These are phyloP conservation scores for Gossypioides kirkii DNA, from an alignment of 345 rosid genomes.

Conservation along the genomic window DNA sequence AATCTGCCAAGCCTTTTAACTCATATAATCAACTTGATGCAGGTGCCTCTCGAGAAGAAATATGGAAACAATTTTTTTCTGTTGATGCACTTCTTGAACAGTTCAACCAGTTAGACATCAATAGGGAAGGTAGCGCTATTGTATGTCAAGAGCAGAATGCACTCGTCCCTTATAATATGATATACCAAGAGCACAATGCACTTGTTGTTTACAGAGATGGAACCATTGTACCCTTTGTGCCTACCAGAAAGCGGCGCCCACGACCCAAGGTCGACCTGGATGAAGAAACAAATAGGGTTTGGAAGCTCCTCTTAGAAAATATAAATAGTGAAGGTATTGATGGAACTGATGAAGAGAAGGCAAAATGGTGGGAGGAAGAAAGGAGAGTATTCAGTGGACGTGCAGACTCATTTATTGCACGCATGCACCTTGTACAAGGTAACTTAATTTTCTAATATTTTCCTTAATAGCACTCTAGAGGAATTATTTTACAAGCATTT, in stretches of 20 bases:
- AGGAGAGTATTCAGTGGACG: conserved; percentile 72
- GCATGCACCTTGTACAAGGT: conserved; percentile 99
- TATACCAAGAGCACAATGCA: conserved; percentile 38
- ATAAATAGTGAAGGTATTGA: conserved; percentile 66
- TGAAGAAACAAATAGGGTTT: conserved; percentile 75
- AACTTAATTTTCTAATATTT: conserved; percentile 11
- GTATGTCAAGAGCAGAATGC: conserved; percentile 36
- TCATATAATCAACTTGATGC: conserved; percentile 23
- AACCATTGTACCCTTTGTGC: conserved; percentile 48
- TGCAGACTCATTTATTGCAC: conserved; percentile 79
- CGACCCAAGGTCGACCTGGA: conserved; percentile 85
- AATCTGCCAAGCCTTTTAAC: conserved; percentile 14
- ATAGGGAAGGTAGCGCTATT: conserved; percentile 23
- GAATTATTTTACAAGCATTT: not conserved
- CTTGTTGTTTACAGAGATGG: conserved; percentile 56
- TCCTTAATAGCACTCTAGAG: conserved; percentile 7
- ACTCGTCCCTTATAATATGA: conserved; percentile 43
- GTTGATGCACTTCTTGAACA: conserved; percentile 41
- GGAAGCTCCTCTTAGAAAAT: conserved; percentile 70
- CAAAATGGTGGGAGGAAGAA: conserved; percentile 81
- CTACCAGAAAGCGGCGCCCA: conserved; percentile 42
- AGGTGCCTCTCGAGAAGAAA: conserved; percentile 40
- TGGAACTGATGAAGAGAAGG: conserved; percentile 63
- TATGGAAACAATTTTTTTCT: conserved; percentile 30
- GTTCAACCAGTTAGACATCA: conserved; percentile 49